Evolutionary conservation across 192 early-diverging fungal species (phyloP), one percentile per base, ranked within the genome.

Genomic region (Entomortierella lignicola): DNA sequence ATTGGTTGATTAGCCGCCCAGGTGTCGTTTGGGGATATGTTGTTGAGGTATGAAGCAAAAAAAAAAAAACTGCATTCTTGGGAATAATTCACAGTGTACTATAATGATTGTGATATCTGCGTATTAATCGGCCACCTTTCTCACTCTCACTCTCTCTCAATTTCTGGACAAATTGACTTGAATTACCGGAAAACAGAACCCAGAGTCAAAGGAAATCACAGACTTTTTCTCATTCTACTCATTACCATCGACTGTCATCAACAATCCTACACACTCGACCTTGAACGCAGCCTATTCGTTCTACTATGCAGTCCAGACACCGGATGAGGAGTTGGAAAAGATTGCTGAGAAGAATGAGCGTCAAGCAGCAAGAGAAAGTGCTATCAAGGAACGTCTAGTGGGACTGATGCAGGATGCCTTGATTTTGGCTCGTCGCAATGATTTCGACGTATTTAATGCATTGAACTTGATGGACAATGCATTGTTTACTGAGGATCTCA

Each of bases 141-240:
- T 21, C 50, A 12, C 23, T n/a, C 23, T 51, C 23, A 5, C 23
- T 52, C 31, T 23, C 21, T 55, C 54, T 66, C 21, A 20, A n/a
- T n/a, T n/a, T n/a, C n/a, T n/a, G n/a, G n/a, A n/a, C n/a, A n/a
- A n/a, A n/a, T n/a, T n/a, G n/a, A n/a, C n/a, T n/a, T 66, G 21
- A 39, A 53, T 50, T 12, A 54, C 52, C 10, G n/a, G n/a, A n/a
- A n/a, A 54, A 10, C 52, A 54, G 52, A 27, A 89, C 48, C 84
- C 81, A 59, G 81, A 69, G 69, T 89, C 71, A 67, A 87, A 89
- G 39, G 82, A 87, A 50, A 82, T 99, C 63, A 92, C 92, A 2
- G 94, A 98, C 70, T 95, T 99, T 69, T 86, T 95, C 62, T 95
- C 96, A 7, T 99, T 97, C 86, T 99, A 98, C 85, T 91, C 89